These are phyloP conservation scores for Colletotrichum scovillei DNA, from an alignment of 2,329 filamentous ascomycete species.

Conservation along the genomic window DNA sequence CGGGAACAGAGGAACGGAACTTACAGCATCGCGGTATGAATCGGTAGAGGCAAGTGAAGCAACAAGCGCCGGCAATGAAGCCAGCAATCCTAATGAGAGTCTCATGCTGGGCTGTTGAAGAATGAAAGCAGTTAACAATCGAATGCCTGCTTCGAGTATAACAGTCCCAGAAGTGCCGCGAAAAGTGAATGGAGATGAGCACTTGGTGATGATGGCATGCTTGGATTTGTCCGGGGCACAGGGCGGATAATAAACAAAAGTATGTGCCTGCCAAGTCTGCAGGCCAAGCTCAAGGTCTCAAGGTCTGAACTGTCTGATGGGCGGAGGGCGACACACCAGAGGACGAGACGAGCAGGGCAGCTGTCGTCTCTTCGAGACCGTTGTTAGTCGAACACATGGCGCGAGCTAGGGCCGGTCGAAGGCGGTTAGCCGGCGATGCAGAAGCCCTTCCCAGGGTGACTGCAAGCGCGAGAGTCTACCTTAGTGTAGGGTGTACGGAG, in stretches of 20 bases:
- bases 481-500: not conserved
- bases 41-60: slow-evolving; percentile 34
- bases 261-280: slow-evolving; percentile 9
- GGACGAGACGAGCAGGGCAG: not conserved
- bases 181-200: not conserved
- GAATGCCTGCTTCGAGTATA: slow-evolving; percentile 16
- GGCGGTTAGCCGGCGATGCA: slow-evolving; percentile 1
- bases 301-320: not conserved
- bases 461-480: not conserved
- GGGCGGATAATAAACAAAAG: slow-evolving; percentile 31
- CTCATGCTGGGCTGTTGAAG: slow-evolving; percentile 21
- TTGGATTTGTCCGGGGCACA: not conserved
- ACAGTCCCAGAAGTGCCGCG: slow-evolving; percentile 12
- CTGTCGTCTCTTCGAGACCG: slow-evolving; percentile 10
- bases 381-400: slow-evolving; percentile 11
- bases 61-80: slow-evolving; percentile 35
- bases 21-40: slow-evolving; percentile 35
- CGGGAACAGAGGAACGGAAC: not conserved
- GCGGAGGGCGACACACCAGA: not conserved
- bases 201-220: not conserved
- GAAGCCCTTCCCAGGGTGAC: not conserved
- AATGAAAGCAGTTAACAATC: slow-evolving; percentile 8
- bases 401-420: slow-evolving; percentile 20
- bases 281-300: not conserved
- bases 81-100: slow-evolving; percentile 30